phyloP scores from a whole-genome alignment of 164 flowering plant genomes.

The Pachysandra terminalis region DNA sequence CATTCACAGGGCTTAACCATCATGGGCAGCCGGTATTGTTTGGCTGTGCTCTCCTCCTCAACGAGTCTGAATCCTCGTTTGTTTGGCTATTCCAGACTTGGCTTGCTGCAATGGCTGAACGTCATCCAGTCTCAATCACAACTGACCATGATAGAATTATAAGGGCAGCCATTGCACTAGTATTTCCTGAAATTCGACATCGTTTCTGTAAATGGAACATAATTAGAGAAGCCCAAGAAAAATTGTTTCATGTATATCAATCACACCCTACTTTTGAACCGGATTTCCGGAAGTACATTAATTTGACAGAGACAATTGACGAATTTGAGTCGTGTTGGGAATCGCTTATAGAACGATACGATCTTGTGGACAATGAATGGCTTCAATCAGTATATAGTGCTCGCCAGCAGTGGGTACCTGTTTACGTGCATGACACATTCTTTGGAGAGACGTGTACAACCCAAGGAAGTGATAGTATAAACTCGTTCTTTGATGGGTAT shows the following conservation, averaged over 20 bases:
- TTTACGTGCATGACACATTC: constrained; percentile 44
- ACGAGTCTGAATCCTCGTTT: constrained; percentile 48
- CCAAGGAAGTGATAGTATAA: constrained; percentile 28
- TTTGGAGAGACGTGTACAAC: constrained; percentile 41
- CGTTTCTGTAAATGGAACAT: constrained; percentile 47
- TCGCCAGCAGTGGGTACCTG: constrained; percentile 61
- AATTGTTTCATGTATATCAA: constrained; percentile 31
- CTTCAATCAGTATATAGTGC: constrained; percentile 41
- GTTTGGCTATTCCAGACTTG: constrained; percentile 50
- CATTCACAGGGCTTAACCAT: constrained; percentile 51
- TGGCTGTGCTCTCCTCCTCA: constrained; percentile 33
- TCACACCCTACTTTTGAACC: constrained; percentile 37
- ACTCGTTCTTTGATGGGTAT: constrained; percentile 46
- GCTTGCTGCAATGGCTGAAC: constrained; percentile 56
- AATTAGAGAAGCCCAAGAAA: constrained; percentile 45
- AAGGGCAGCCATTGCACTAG: constrained; percentile 40
- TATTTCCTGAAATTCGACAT: constrained; percentile 45
- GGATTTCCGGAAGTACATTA: constrained; percentile 47
- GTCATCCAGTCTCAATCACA: constrained; percentile 44
- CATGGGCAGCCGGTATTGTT: constrained; percentile 45
- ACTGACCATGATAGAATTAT: constrained; percentile 46
- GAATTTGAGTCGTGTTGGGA: constrained; percentile 59
- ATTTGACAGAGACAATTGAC: constrained; percentile 38
- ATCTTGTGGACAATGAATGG: constrained; percentile 47
- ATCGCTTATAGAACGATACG: constrained; percentile 32